phyloP scores from a whole-genome alignment of 495 filamentous ascomycete species.

The Penicillium argentinense region DNA sequence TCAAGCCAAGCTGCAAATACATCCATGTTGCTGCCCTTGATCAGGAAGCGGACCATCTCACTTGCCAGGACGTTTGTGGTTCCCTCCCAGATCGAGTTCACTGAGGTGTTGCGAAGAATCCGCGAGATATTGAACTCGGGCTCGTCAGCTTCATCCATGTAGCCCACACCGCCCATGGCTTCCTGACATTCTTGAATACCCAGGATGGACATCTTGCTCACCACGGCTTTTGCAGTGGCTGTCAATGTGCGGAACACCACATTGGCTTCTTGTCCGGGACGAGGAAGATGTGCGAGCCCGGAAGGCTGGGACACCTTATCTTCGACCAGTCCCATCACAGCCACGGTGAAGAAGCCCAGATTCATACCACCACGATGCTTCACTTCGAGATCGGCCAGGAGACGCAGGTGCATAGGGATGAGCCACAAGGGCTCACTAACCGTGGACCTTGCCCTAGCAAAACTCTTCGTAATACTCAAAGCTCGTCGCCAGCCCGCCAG shows the following conservation, averaged over 20 bases:
- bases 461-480: conserved; percentile 60
- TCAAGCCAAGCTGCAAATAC: conserved; percentile 42
- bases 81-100: conserved; percentile 73
- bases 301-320: conserved; percentile 16
- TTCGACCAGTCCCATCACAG: conserved; percentile 56
- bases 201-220: conserved; percentile 52
- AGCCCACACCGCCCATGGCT: conserved; percentile 73
- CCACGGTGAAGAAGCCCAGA: conserved; percentile 59
- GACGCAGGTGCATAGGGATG: conserved; percentile 60
- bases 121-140: conserved; percentile 62
- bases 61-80: conserved; percentile 69
- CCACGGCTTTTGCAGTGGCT: conserved; percentile 64
- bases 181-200: conserved; percentile 67
- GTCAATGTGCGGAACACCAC: conserved; percentile 64
- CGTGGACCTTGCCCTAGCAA: conserved; percentile 53
- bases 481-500: conserved; percentile 59
- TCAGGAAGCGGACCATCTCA: conserved; percentile 59
- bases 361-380: conserved; percentile 59
- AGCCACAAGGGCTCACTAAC: conserved; percentile 51
- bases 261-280: conserved; percentile 22
- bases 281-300: conserved; percentile 26
- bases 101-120: conserved; percentile 62
- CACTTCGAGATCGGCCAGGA: conserved; percentile 54
- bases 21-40: conserved; percentile 41
- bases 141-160: conserved; percentile 55